A percentile compares a stretch with the other conserved stretches of the same genome.
phyloP scores from a whole-genome alignment of 805 yeast species.

The Komagataella phaffii region DNA sequence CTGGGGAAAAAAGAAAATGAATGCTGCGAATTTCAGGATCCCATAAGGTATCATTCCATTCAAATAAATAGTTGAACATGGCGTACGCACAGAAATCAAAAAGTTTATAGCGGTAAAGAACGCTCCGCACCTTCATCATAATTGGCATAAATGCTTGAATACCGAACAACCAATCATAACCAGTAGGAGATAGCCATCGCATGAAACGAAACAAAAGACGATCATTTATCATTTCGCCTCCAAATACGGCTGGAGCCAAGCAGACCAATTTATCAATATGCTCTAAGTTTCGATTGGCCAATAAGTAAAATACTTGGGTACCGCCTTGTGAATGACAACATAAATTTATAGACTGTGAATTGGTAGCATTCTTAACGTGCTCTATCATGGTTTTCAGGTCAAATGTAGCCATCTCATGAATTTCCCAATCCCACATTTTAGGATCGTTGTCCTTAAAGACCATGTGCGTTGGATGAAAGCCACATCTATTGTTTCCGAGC shows the following conservation, averaged over 20 bases:
- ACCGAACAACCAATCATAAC: conserved; percentile 53
- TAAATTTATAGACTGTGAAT: conserved; percentile 36
- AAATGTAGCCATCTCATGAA: conserved; percentile 64
- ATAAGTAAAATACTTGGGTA: conserved; percentile 64
- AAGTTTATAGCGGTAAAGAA: conserved; percentile 32
- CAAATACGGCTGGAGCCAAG: conserved; percentile 84
- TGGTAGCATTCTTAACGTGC: conserved; percentile 31
- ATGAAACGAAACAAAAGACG: conserved; percentile 50
- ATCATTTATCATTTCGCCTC: conserved; percentile 61
- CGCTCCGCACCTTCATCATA: conserved; percentile 45
- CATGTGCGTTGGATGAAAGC: conserved; percentile 61
- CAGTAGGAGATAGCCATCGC: conserved; percentile 30
- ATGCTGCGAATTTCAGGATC: conserved; percentile 51
- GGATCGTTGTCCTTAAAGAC: conserved; percentile 26
- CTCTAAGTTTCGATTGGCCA: conserved; percentile 30
- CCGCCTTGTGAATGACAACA: conserved; percentile 93
- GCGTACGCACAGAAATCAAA: conserved; percentile 59
- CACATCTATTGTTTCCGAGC: conserved; percentile 87
- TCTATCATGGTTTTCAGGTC: conserved; percentile 70
- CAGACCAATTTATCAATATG: conserved; percentile 61
- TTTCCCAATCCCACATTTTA: conserved; percentile 88
- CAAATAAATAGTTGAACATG: conserved; percentile 78
- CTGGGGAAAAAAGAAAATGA: conserved; percentile 79
- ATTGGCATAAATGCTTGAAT: conserved; percentile 64
- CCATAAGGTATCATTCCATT: conserved; percentile 79